A percentile compares a stretch with the other conserved stretches of the same genome.
phyloP scores from a whole-genome alignment of 208 protist genomes.

The Naegleria lovaniensis region DNA sequence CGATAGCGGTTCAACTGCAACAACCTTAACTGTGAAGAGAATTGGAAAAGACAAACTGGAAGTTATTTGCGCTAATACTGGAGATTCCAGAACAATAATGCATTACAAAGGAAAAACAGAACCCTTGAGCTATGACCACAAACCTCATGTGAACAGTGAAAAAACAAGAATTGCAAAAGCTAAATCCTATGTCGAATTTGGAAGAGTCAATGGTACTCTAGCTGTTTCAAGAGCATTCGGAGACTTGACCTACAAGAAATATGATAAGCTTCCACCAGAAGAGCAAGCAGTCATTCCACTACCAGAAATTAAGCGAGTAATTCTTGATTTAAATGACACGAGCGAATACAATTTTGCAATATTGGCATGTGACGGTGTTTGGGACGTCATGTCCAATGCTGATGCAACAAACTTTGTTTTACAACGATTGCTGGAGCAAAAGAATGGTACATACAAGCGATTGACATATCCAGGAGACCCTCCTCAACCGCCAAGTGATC shows the following conservation, averaged over 20 bases:
- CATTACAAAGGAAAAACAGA: conserved; percentile 70
- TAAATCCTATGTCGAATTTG: conserved; percentile 76
- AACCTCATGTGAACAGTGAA: conserved; percentile 69
- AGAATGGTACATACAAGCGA: not conserved
- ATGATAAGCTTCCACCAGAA: conserved; percentile 66
- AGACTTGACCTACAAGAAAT: conserved; percentile 83
- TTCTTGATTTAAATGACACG: not conserved
- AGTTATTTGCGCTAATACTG: conserved; percentile 81
- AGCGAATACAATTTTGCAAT: conserved; percentile 73
- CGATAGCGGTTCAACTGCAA: conserved; percentile 57
- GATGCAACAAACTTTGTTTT: conserved; percentile 75
- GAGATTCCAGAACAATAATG: conserved; percentile 77
- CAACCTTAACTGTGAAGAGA: conserved; percentile 59
- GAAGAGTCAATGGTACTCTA: conserved; percentile 83
- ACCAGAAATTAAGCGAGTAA: not conserved
- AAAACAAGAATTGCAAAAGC: conserved; percentile 73
- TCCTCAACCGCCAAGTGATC: not conserved
- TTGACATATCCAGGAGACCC: not conserved
- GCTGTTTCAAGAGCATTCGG: conserved; percentile 86
- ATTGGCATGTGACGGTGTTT: conserved; percentile 82
- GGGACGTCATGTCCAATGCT: conserved; percentile 80
- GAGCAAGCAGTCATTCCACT: conserved; percentile 76
- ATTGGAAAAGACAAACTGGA: conserved; percentile 30
- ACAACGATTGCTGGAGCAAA: conserved; percentile 50
- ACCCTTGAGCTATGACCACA: conserved; percentile 84